Conservation (phyloP, 257 asterid species). For the Fraxinus excelsior region DNA sequence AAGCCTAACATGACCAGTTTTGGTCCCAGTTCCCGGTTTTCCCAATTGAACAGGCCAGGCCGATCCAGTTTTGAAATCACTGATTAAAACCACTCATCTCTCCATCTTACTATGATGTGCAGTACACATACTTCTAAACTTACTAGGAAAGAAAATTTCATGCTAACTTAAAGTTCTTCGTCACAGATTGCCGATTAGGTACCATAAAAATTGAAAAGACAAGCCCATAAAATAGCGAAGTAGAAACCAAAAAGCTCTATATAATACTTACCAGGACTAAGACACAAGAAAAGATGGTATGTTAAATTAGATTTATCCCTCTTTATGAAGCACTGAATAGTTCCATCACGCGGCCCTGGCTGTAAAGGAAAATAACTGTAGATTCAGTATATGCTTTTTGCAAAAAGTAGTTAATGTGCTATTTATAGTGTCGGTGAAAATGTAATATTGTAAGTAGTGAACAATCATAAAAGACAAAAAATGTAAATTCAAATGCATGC, state of each 20-base stretch:
- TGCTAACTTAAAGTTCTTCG: not conserved
- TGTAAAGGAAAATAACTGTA: constrained; percentile 24
- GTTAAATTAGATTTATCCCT: constrained; percentile 62
- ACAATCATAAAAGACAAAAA: not conserved
- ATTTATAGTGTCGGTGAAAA: not conserved
- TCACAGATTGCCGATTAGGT: not conserved
- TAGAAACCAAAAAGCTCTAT: not conserved
- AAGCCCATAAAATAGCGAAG: constrained; percentile 1
- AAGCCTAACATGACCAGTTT: no score
- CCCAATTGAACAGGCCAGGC: no score
- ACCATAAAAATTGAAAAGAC: not conserved
- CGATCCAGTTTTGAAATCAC: no score
- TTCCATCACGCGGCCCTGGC: constrained; percentile 70
- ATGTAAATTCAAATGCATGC: not conserved
- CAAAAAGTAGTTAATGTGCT: not conserved
- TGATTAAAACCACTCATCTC: not conserved
- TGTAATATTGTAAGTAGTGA: not conserved
- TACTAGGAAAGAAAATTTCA: not conserved
- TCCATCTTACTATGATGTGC: not conserved
- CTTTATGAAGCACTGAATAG: constrained; percentile 70
- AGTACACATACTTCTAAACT: not conserved
- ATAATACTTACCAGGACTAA: constrained; percentile 54
- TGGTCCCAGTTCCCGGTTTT: no score
- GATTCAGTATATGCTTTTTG: constrained; percentile 11
- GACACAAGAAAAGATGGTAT: constrained; percentile 61